phyloP scores from a whole-genome alignment of 2,329 filamentous ascomycete genomes.

The Penicillium occitanis region DNA sequence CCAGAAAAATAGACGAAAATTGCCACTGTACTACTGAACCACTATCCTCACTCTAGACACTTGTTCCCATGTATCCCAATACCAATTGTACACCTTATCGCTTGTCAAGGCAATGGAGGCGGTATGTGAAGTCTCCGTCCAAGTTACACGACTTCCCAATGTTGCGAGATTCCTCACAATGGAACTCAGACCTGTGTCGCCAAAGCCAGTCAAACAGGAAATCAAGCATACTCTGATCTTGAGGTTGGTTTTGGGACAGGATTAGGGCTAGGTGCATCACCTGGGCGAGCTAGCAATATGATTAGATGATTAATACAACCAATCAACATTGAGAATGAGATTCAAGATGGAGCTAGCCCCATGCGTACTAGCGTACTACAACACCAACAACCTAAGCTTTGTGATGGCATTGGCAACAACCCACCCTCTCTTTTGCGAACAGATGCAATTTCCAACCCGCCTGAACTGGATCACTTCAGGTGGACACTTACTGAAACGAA shows the following conservation, averaged over 20 bases:
- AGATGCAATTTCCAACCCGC: not conserved
- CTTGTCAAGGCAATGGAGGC: not conserved
- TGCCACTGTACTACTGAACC: not conserved
- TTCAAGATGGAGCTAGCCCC: not conserved
- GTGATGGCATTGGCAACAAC: not conserved
- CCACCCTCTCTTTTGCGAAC: not conserved
- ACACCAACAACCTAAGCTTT: not conserved
- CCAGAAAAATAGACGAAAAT: not conserved
- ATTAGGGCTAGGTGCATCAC: not conserved
- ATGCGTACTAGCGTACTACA: not conserved
- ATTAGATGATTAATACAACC: not conserved
- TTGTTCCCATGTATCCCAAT: not conserved
- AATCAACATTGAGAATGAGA: not conserved
- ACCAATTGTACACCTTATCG: not conserved
- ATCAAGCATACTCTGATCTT: not conserved
- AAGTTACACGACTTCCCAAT: not conserved
- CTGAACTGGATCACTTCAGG: not conserved
- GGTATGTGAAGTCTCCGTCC: not conserved
- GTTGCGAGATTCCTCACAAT: not conserved
- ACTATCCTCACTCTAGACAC: not conserved
- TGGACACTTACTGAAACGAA: constrained; percentile 6
- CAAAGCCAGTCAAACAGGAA: not conserved
- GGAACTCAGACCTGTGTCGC: not conserved
- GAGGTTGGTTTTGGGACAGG: not conserved
- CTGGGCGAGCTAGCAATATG: not conserved